Evolutionary conservation across 371 early-diverging fungal species (phyloP).

Genomic region (Coemansia sp.): DNA sequence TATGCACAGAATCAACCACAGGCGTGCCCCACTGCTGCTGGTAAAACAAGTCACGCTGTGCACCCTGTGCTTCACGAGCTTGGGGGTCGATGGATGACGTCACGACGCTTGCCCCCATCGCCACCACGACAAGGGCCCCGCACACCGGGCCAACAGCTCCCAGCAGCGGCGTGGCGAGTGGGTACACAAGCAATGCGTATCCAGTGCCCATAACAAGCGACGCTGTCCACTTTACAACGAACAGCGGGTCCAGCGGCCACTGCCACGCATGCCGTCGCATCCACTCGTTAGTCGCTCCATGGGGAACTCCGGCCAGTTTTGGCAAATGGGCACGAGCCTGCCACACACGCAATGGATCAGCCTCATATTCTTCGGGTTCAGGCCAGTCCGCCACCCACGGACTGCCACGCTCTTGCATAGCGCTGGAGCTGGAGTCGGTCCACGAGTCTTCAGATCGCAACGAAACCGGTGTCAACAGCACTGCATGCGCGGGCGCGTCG

Average conservation of each 20-base stretch:
- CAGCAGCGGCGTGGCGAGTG: slow-evolving; percentile 32
- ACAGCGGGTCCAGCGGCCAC: slow-evolving; percentile 59
- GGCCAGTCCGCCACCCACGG: neutral
- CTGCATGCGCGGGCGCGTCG: neutral
- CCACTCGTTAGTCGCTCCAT: slow-evolving; percentile 58
- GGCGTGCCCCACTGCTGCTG: slow-evolving; percentile 65
- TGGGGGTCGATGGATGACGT: slow-evolving; percentile 57
- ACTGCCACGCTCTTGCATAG: neutral
- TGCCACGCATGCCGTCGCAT: slow-evolving; percentile 60
- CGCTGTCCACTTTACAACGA: slow-evolving; percentile 58
- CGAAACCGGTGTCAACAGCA: slow-evolving; percentile 19
- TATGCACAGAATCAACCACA: slow-evolving; percentile 62
- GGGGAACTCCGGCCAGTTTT: slow-evolving; percentile 24
- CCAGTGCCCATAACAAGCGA: slow-evolving; percentile 52
- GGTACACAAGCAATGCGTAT: slow-evolving; percentile 51
- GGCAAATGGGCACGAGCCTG: slow-evolving; percentile 16
- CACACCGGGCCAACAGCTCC: neutral
- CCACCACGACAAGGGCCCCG: slow-evolving; percentile 29
- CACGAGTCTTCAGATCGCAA: neutral
- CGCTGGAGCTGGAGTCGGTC: neutral
- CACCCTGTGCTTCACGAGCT: slow-evolving; percentile 47
- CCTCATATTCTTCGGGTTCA: neutral
- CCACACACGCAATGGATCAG: slow-evolving; percentile 41
- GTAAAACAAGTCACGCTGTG: slow-evolving; percentile 62
- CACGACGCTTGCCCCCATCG: slow-evolving; percentile 50